Evolutionary conservation across 495 filamentous ascomycete species (phyloP).

Genomic region (Hyaloscypha bicolor): DNA sequence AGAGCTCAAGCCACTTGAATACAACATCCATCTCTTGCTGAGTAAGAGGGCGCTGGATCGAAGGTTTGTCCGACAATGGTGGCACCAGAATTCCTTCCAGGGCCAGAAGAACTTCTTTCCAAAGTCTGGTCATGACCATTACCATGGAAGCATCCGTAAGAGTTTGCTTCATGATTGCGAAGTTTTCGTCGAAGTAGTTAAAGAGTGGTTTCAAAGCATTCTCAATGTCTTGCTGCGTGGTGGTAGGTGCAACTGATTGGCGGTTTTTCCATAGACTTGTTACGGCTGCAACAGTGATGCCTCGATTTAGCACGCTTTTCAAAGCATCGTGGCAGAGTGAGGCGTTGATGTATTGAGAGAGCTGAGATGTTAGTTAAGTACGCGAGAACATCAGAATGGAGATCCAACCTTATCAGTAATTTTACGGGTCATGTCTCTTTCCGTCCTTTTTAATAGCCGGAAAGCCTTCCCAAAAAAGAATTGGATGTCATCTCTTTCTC

Average conservation of each 20-base stretch:
- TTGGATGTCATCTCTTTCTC: conserved; percentile 96
- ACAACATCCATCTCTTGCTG: conserved; percentile 93
- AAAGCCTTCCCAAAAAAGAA: conserved; percentile 99
- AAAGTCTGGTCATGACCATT: conserved; percentile 95
- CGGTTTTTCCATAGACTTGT: conserved; percentile 75
- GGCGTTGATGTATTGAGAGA: conserved; percentile 92
- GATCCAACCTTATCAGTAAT: conserved; percentile 90
- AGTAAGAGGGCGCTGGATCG: conserved; percentile 81
- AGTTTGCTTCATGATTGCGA: conserved; percentile 97
- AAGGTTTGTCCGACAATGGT: conserved; percentile 93
- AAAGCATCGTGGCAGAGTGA: conserved; percentile 83
- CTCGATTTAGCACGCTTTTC: conserved; percentile 66
- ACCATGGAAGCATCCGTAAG: conserved; percentile 92
- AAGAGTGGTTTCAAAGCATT: conserved; percentile 88
- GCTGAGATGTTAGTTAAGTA: conserved; percentile 46
- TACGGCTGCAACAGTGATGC: conserved; percentile 73
- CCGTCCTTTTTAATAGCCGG: conserved; percentile 88
- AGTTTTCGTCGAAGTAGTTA: conserved; percentile 97
- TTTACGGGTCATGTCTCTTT: conserved; percentile 96
- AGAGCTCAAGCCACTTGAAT: conserved; percentile 90
- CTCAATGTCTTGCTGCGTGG: conserved; percentile 73
- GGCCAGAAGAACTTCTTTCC: conserved; percentile 95
- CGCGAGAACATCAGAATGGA: background rate
- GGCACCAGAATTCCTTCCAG: conserved; percentile 91
- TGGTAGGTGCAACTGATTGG: conserved; percentile 51